Conservation (phyloP, 2,329 filamentous ascomycete genomes). For the Diaporthe amygdali region DNA sequence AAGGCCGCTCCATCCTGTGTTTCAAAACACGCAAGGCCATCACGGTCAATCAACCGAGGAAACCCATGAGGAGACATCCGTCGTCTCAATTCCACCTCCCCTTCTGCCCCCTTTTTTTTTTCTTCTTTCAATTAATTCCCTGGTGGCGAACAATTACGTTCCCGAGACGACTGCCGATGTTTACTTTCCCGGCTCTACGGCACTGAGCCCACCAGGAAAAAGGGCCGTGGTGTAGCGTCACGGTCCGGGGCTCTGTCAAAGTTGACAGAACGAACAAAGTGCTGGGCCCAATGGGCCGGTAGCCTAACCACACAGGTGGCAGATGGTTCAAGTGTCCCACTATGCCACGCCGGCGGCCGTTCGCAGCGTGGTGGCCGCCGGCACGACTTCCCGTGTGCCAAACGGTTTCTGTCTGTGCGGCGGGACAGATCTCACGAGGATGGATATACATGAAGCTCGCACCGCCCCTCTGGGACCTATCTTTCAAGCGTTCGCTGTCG, state of each 20-base stretch:
- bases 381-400: background rate
- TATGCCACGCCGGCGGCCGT: background rate
- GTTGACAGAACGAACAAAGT: background rate
- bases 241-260: slow-evolving; percentile 1
- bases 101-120: too few relatives aligned
- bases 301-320: background rate
- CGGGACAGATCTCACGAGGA: background rate
- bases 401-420: slow-evolving; percentile 4
- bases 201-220: background rate
- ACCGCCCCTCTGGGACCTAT: background rate
- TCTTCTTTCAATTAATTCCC: background rate
- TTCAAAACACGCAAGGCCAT: slow-evolving; percentile 1
- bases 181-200: background rate
- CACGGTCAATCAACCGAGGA: background rate
- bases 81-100: background rate
- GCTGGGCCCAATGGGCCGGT: background rate
- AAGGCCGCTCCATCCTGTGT: background rate
- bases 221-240: background rate
- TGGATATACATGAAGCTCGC: background rate
- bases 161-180: background rate
- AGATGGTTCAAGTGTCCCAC: background rate
- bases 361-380: background rate
- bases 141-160: background rate
- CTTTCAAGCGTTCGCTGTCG: too few relatives aligned
- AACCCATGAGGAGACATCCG: background rate